Base-by-base conservation (phyloP, 2,329 filamentous ascomycete genomes). In the Botrytis elliptica region DNA sequence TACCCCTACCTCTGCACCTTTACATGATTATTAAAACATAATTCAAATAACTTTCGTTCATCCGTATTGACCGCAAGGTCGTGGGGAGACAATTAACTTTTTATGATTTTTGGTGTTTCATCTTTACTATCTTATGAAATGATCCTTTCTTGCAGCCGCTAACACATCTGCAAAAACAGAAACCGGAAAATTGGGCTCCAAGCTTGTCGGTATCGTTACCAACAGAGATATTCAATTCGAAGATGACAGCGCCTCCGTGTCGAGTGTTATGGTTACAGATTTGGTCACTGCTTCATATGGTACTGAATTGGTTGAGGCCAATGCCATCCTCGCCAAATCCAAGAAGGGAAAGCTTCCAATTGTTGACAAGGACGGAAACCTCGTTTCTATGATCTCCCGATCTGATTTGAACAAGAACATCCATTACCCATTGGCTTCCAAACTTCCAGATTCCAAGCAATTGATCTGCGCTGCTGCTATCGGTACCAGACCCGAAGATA, bases 11-110 rank as follows among this genome's bases (percentile, higher is more conserved):
- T 25, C n/a, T 25, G 18, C 72, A 71, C 72, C 52, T 85, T 79
- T 82, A 69, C 84, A 86, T 94, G 93, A 97, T 97, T 96, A 93
- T 88, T 89, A 87, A 69, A 72, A 89, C 86, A 88, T 16, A 86
- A 87, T 88, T 86, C 85, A 85, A 86, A 92, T 98, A 98, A 98
- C 96, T 99, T 99, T 99, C 96, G 96, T 99, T 99, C 96, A 95
- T 95, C 96, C 94, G 93, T 88, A 97, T 91, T 89, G 92, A 93
- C 91, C 88, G 88, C 86, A 90, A 88, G 89, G 93, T 93, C 88
- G 86, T 97, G 94, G 89, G 93, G 94, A 97, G 85, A 87, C 85
- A 78, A 82, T 82, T 85, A 84, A 83, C 83, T 83, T 83, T 85
- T 83, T 84, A 84, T 86, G 83, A 85, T 78, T 76, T 76, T 69